Conservation (phyloP, 306 rosid genomes). For the Dalbergia cultrata region DNA sequence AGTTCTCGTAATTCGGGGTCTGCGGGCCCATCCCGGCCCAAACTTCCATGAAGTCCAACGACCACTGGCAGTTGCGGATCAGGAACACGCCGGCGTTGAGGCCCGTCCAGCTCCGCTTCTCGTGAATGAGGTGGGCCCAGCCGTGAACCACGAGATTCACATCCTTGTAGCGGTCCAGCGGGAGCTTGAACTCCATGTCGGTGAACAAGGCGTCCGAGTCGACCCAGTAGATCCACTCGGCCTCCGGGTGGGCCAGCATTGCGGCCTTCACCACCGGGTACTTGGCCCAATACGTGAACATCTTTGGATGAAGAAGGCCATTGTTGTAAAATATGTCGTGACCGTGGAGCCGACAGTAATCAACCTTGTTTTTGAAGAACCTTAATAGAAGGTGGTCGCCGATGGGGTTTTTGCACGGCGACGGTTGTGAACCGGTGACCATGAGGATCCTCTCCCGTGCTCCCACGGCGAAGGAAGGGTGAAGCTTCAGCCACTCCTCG, state of each 20-base stretch:
- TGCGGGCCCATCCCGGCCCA: slow-evolving; percentile 99
- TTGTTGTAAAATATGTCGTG: slow-evolving; percentile 76
- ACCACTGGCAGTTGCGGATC: slow-evolving; percentile 88
- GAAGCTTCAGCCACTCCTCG: slow-evolving; percentile 62
- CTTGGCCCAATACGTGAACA: slow-evolving; percentile 84
- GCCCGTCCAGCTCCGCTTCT: slow-evolving; percentile 88
- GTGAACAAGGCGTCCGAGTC: slow-evolving; percentile 94
- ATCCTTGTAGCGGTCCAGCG: slow-evolving; percentile 63
- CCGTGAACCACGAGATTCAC: slow-evolving; percentile 81
- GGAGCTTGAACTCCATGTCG: slow-evolving; percentile 87
- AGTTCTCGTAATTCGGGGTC: slow-evolving; percentile 62
- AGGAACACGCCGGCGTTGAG: slow-evolving; percentile 90
- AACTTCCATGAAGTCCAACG: slow-evolving; percentile 74
- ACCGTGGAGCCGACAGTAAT: slow-evolving; percentile 81
- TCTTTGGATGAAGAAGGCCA: slow-evolving; percentile 68
- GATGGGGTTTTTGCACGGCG: slow-evolving; percentile 69
- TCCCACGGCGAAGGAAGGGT: slow-evolving; percentile 64
- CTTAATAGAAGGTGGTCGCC: slow-evolving; percentile 78
- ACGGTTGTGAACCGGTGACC: slow-evolving; percentile 86
- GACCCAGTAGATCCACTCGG: slow-evolving; percentile 99
- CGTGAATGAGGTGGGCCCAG: slow-evolving; percentile 67
- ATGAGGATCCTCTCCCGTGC: slow-evolving; percentile 45
- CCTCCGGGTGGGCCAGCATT: slow-evolving; percentile 93
- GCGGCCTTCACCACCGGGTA: slow-evolving; percentile 80
- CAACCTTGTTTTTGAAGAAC: slow-evolving; percentile 87